Evolutionary conservation across 139 green algal genomes (phyloP).

Genomic region (Pleodorina starrii): DNA sequence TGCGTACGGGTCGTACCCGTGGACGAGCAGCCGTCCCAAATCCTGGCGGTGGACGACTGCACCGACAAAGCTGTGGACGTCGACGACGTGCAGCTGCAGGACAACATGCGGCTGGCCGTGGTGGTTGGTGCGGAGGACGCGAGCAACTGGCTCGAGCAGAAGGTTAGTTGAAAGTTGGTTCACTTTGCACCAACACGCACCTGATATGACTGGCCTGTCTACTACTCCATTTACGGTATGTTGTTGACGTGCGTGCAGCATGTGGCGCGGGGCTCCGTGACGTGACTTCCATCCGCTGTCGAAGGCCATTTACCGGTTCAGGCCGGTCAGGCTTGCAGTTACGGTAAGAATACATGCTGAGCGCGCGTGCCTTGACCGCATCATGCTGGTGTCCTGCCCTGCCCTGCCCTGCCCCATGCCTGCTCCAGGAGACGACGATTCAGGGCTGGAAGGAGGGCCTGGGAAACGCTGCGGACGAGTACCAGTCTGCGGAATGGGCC

Average conservation of each 20-base stretch:
- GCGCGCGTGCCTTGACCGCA: not conserved
- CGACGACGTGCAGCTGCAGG: slow-evolving; percentile 16
- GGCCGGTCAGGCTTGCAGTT: too few relatives aligned
- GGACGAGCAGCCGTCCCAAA: not conserved
- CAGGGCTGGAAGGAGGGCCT: not conserved
- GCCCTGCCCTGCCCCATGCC: too few relatives aligned
- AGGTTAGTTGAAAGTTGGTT: too few relatives aligned
- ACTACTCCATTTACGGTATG: too few relatives aligned
- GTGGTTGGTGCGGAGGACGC: slow-evolving; percentile 1
- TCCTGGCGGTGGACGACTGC: not conserved
- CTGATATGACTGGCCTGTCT: too few relatives aligned
- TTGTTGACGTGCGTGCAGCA: too few relatives aligned
- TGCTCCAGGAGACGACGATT: slow-evolving; percentile 1
- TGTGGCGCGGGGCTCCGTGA: too few relatives aligned
- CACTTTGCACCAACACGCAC: too few relatives aligned
- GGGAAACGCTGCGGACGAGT: not conserved
- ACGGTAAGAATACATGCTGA: too few relatives aligned
- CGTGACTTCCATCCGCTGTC: too few relatives aligned
- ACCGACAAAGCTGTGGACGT: not conserved
- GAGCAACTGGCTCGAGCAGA: too few relatives aligned
- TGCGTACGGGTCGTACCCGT: not conserved
- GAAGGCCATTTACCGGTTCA: too few relatives aligned
- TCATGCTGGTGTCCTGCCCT: not conserved
- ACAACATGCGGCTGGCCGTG: slow-evolving; percentile 27
- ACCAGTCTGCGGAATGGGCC: slow-evolving; percentile 7